Evolutionary conservation across 2,329 filamentous ascomycete genomes (phyloP).

Genomic region (Cytospora mali): DNA sequence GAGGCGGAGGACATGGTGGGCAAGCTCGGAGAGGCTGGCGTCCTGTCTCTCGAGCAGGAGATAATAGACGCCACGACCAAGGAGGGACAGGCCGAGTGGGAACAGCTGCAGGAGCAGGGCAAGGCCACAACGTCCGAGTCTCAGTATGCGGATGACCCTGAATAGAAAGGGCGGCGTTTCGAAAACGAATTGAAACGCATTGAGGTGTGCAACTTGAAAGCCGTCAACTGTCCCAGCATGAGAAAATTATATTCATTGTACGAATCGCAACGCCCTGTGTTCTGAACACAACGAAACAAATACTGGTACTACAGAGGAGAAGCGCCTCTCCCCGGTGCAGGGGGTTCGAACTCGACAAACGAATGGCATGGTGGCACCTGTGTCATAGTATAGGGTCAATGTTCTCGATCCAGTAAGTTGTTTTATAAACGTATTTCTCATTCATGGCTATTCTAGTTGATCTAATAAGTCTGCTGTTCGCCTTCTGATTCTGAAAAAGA

Average conservation of each 20-base stretch:
- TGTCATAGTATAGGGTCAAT: neutral
- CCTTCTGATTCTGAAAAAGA: neutral
- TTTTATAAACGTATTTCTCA: neutral
- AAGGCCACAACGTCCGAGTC: slow-evolving; percentile 27
- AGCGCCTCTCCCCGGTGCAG: neutral
- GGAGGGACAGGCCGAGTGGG: slow-evolving; percentile 76
- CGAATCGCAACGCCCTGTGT: neutral
- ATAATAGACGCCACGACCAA: slow-evolving; percentile 95
- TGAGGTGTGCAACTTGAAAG: neutral
- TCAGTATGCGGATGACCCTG: slow-evolving; percentile 28
- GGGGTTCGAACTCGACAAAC: neutral
- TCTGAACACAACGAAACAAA: neutral
- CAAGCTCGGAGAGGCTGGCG: slow-evolving; percentile 76
- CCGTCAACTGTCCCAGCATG: neutral
- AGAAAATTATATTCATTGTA: neutral
- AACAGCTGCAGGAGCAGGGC: slow-evolving; percentile 63
- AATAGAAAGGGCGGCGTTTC: slow-evolving; percentile 6
- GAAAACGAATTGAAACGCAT: neutral
- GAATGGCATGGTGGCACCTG: neutral
- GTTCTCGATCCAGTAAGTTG: neutral
- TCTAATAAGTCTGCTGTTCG: neutral
- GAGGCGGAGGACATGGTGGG: slow-evolving; percentile 83
- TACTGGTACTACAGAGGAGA: neutral
- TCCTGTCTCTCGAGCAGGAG: slow-evolving; percentile 87
- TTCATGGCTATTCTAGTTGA: neutral